These are phyloP conservation scores for Komagataella phaffii DNA, from an alignment of 805 yeast genomes.

Conservation along the genomic window DNA sequence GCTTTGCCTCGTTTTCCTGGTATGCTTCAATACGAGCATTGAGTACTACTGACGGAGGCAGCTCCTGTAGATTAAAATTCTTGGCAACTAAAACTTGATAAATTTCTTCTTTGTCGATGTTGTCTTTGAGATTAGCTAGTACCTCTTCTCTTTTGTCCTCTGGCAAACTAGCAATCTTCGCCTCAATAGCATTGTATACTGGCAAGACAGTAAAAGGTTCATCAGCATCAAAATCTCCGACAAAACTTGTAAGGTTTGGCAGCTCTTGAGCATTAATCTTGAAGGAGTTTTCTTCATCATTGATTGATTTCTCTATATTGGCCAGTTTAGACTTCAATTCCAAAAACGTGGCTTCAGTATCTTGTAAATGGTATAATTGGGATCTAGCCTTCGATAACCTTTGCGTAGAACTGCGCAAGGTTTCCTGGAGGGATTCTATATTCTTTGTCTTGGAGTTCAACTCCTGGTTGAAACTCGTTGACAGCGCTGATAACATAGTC, in stretches of 20 bases:
- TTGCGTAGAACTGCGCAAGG: conserved; percentile 43
- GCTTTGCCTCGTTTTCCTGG: conserved; percentile 45
- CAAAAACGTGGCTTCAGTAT: conserved; percentile 24
- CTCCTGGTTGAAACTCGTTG: conserved; percentile 47
- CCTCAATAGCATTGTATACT: conserved; percentile 40
- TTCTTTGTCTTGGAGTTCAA: conserved; percentile 35
- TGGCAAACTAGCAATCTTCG: conserved; percentile 16
- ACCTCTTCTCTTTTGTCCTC: neutral
- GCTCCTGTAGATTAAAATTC: conserved; percentile 12
- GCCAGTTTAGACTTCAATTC: conserved; percentile 40
- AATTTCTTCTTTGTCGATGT: conserved; percentile 12
- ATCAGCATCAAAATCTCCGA: conserved; percentile 70
- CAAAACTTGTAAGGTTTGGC: conserved; percentile 22
- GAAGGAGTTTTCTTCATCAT: conserved; percentile 49
- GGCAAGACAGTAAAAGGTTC: conserved; percentile 73
- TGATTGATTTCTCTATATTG: conserved; percentile 49
- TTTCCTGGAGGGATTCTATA: conserved; percentile 38
- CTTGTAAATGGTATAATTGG: conserved; percentile 38
- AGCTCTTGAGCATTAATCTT: conserved; percentile 19
- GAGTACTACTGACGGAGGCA: conserved; percentile 39
- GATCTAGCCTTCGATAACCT: conserved; percentile 32
- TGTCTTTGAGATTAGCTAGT: neutral
- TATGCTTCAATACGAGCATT: conserved; percentile 78
- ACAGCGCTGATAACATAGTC: conserved; percentile 34
- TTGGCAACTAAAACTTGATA: conserved; percentile 15